These are phyloP conservation scores for Nicotiana benthamiana DNA, from an alignment of 257 asterid species.

Conservation along the genomic window DNA sequence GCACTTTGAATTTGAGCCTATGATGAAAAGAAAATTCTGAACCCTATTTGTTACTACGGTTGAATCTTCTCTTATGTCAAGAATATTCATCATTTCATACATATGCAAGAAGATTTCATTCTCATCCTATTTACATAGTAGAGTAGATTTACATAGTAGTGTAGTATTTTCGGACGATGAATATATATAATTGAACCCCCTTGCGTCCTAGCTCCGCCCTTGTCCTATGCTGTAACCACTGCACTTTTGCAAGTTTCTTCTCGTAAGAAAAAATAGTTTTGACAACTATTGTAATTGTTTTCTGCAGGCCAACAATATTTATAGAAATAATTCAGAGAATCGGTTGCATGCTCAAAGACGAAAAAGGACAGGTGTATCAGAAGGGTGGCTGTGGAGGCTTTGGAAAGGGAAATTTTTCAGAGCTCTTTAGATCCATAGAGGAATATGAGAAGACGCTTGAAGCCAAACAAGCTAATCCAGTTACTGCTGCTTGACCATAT, in stretches of 20 bases:
- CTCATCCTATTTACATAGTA: no score
- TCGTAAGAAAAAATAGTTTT: background rate
- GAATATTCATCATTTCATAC: no score
- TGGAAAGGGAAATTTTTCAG: slow-evolving; percentile 94
- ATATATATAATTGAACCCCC: no score
- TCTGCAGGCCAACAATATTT: slow-evolving; percentile 77
- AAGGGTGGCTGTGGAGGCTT: slow-evolving; percentile 98
- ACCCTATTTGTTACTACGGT: no score
- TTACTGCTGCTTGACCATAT: slow-evolving; percentile 19
- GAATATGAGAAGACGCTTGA: slow-evolving; percentile 90
- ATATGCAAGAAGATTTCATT: no score
- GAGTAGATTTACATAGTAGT: no score
- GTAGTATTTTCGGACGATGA: no score
- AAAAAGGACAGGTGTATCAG: slow-evolving; percentile 59
- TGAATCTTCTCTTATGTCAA: no score
- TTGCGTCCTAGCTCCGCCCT: no score
- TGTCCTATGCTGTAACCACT: background rate
- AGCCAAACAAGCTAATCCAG: slow-evolving; percentile 35
- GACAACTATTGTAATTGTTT: background rate
- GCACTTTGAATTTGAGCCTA: no score
- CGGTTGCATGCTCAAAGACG: slow-evolving; percentile 84
- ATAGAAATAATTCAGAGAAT: slow-evolving; percentile 88
- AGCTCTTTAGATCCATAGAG: slow-evolving; percentile 82
- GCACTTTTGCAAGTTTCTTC: background rate
- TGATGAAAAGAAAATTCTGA: no score